Evolutionary conservation across 495 filamentous ascomycete genomes (phyloP).

Genomic region (Xylaria sp.): DNA sequence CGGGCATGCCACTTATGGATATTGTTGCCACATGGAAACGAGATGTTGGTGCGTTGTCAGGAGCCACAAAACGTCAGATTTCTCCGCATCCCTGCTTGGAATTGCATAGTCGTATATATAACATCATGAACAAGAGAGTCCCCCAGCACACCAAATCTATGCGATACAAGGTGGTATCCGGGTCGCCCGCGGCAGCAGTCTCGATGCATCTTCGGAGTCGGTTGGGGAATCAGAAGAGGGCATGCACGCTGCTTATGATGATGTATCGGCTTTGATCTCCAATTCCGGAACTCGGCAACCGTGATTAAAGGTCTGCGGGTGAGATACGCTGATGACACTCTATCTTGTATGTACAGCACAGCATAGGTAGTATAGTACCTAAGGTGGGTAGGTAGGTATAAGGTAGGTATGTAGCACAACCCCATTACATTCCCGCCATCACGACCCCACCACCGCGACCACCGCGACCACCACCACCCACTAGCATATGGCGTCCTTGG

Average conservation of each 20-base stretch:
- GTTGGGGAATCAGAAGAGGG: not conserved
- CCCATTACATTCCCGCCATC: too few relatives aligned
- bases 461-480: too few relatives aligned
- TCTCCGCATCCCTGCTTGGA: not conserved
- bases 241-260: not conserved
- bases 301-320: constrained; percentile 2
- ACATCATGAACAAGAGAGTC: not conserved
- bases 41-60: not conserved
- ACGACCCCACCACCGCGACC: too few relatives aligned
- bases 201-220: constrained; percentile 7
- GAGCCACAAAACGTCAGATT: not conserved
- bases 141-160: not conserved
- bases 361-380: not conserved
- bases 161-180: constrained; percentile 1
- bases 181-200: not conserved
- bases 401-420: too few relatives aligned
- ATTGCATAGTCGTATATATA: too few relatives aligned
- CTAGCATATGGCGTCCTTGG: too few relatives aligned
- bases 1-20: not conserved
- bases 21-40: not conserved
- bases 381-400: too few relatives aligned
- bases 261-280: constrained; percentile 8
- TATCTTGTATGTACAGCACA: not conserved
- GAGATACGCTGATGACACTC: constrained; percentile 4
- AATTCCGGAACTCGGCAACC: constrained; percentile 15